Evolutionary conservation across 371 early-diverging fungal genomes (phyloP).

Genomic region (Mucor ambiguus): DNA sequence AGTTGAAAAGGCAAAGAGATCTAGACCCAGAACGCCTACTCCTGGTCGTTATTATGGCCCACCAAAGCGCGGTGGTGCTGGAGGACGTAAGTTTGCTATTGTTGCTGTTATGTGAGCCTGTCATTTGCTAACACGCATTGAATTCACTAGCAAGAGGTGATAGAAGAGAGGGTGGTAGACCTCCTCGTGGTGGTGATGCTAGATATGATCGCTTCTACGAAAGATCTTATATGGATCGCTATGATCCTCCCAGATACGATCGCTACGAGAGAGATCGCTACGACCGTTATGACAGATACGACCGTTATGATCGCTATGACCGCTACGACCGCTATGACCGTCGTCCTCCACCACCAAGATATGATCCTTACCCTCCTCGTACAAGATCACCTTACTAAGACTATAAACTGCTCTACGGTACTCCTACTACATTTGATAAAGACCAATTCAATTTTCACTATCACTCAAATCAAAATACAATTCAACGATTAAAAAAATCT

Average conservation of each 20-base stretch:
- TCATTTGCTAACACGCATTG: conserved; percentile 3
- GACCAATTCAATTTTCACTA: conserved; percentile 3
- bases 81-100: conserved; percentile 34
- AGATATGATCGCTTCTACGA: conserved; percentile 56
- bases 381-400: conserved; percentile 55
- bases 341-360: conserved; percentile 56
- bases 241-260: conserved; percentile 55
- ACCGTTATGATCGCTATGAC: conserved; percentile 51
- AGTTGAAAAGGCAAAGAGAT: conserved; percentile 80
- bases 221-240: conserved; percentile 57
- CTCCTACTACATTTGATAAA: conserved; percentile 3
- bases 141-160: conserved; percentile 30
- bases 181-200: conserved; percentile 43
- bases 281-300: conserved; percentile 59
- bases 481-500: conserved; percentile 4
- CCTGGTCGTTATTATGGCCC: conserved; percentile 88
- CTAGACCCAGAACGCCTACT: conserved; percentile 81
- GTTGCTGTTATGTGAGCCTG: neutral
- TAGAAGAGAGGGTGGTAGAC: conserved; percentile 30
- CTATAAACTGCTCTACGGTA: neutral
- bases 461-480: conserved; percentile 7
- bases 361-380: conserved; percentile 59
- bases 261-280: conserved; percentile 58
- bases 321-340: conserved; percentile 62
- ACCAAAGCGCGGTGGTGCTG: conserved; percentile 61